These are phyloP conservation scores for Lupinus albus DNA, from an alignment of 306 rosid species.

Conservation along the genomic window DNA sequence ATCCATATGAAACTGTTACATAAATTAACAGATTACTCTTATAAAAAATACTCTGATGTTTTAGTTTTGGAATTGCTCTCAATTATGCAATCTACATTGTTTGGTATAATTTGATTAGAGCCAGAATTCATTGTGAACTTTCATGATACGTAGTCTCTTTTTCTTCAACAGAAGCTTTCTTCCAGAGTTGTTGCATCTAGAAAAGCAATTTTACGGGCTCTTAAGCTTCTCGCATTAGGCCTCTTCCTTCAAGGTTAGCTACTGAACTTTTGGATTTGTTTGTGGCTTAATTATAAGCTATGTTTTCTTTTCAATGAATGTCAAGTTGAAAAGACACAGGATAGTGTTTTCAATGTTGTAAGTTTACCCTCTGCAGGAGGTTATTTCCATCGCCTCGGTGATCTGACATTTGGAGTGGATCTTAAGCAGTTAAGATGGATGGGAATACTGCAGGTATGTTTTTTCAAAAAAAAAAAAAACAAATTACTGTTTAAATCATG, in stretches of 20 bases:
- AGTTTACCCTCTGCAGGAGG: constrained; percentile 63
- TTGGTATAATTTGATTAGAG: no score
- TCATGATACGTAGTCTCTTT: constrained; percentile 20
- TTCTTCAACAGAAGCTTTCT: constrained; percentile 63
- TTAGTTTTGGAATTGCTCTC: no score
- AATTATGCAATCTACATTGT: no score
- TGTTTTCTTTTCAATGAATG: neutral
- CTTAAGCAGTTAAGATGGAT: constrained; percentile 70
- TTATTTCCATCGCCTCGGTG: constrained; percentile 73
- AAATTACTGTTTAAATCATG: neutral
- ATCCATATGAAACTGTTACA: constrained; percentile 27
- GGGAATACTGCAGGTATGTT: constrained; percentile 83
- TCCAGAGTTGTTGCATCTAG: constrained; percentile 61
- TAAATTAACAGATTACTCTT: neutral
- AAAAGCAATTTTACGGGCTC: constrained; percentile 66
- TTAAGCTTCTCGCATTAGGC: constrained; percentile 81
- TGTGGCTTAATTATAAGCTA: constrained; percentile 27
- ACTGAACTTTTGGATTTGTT: constrained; percentile 34
- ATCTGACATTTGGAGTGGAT: constrained; percentile 90
- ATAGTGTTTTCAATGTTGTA: constrained; percentile 16
- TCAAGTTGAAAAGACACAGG: neutral
- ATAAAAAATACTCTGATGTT: no score
- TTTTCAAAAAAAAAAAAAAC: neutral
- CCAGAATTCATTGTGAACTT: neutral
- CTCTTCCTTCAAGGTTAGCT: constrained; percentile 85